Evolutionary conservation across 2,329 filamentous ascomycete genomes (phyloP).

Genomic region (Teratosphaeria gauchensis): DNA sequence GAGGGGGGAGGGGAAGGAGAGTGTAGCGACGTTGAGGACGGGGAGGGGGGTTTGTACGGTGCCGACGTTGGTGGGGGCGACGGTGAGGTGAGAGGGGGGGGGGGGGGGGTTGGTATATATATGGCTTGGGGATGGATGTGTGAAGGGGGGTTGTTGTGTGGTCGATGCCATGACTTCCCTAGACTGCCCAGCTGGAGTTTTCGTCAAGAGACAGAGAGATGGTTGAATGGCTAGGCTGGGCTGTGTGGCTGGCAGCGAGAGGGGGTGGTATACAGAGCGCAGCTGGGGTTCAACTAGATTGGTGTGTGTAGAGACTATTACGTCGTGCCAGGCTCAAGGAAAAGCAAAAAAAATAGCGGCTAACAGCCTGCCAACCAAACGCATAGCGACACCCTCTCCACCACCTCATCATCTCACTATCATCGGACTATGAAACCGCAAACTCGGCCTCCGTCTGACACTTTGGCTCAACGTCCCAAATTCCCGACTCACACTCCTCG

Average conservation of each 20-base stretch:
- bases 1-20: slow-evolving; percentile 45
- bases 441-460: slow-evolving; percentile 14
- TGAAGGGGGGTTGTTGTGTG: too few relatives aligned
- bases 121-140: too few relatives aligned
- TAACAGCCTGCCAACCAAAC: not conserved
- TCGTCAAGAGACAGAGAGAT: too few relatives aligned
- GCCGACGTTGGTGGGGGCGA: slow-evolving; percentile 66
- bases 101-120: too few relatives aligned
- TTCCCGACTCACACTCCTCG: slow-evolving; percentile 16
- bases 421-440: slow-evolving; percentile 16
- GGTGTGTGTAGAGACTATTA: not conserved
- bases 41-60: slow-evolving; percentile 78
- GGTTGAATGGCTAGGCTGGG: too few relatives aligned
- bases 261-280: too few relatives aligned
- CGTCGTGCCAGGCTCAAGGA: not conserved
- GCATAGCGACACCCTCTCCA: not conserved
- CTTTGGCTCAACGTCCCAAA: slow-evolving; percentile 21
- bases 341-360: not conserved
- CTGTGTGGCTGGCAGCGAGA: too few relatives aligned
- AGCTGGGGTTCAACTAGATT: too few relatives aligned
- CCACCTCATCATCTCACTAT: slow-evolving; percentile 6
- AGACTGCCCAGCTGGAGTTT: too few relatives aligned
- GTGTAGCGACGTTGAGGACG: slow-evolving; percentile 58
- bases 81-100: slow-evolving; percentile 56
- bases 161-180: too few relatives aligned